These are phyloP conservation scores for Xylaria sp. DNA, from an alignment of 2,329 filamentous ascomycete genomes.

Conservation along the genomic window DNA sequence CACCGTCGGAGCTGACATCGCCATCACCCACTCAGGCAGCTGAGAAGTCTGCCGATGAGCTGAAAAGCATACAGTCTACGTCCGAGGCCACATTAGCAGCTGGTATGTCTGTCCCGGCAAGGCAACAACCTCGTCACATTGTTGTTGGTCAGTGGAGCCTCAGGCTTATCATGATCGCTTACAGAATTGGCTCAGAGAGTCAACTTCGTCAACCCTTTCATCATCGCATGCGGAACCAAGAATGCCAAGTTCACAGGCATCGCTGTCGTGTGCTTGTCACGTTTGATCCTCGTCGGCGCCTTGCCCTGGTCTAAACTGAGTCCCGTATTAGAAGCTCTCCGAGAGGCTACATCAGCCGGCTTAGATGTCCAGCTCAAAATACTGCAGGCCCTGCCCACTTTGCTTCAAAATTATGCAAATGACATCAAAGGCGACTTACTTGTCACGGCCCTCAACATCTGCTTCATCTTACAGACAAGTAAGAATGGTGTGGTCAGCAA, in stretches of 20 bases:
- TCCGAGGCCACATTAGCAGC: slow-evolving; percentile 81
- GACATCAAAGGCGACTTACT: slow-evolving; percentile 85
- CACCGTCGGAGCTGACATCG: slow-evolving; percentile 20
- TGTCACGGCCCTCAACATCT: slow-evolving; percentile 86
- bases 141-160: slow-evolving; percentile 6
- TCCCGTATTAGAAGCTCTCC: slow-evolving; percentile 88
- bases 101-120: slow-evolving; percentile 60
- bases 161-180: slow-evolving; percentile 26
- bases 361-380: slow-evolving; percentile 97
- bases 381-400: slow-evolving; percentile 86
- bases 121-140: not conserved
- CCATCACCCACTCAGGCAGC: slow-evolving; percentile 70
- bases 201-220: slow-evolving; percentile 91
- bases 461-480: slow-evolving; percentile 88
- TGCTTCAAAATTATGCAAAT: slow-evolving; percentile 88
- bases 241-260: slow-evolving; percentile 91
- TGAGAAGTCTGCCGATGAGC: slow-evolving; percentile 90
- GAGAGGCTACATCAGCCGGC: slow-evolving; percentile 81
- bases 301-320: slow-evolving; percentile 82
- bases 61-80: slow-evolving; percentile 78
- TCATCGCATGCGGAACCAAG: slow-evolving; percentile 89
- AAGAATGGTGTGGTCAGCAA: slow-evolving; percentile 96
- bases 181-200: slow-evolving; percentile 84
- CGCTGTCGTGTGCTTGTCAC: slow-evolving; percentile 87
- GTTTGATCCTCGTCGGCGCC: slow-evolving; percentile 84